Evolutionary conservation across 176 grass and related monocot genomes (phyloP).

Genomic region (Stipa capillata): DNA sequence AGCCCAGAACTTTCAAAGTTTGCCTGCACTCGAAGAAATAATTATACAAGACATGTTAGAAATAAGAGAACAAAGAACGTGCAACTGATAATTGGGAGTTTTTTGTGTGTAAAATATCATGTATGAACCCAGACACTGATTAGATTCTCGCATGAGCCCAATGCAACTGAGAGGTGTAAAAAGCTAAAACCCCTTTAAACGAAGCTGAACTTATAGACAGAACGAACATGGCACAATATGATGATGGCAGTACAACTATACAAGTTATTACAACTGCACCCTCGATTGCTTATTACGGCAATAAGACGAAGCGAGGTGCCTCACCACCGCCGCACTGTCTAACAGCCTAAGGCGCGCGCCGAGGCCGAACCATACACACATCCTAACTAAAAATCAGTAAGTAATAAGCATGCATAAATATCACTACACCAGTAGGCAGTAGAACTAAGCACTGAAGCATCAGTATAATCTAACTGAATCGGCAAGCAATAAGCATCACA

Average conservation of each 20-base stretch:
- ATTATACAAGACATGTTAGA: background rate
- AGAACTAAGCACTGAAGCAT: background rate
- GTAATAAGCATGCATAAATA: background rate
- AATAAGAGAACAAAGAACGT: constrained; percentile 9
- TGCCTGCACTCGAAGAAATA: constrained; percentile 44
- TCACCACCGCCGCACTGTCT: background rate
- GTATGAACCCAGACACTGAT: background rate
- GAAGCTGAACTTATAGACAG: too few species aligned
- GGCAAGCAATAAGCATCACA: background rate
- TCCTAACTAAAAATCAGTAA: background rate
- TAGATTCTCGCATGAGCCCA: background rate
- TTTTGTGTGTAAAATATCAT: background rate
- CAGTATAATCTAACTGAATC: background rate
- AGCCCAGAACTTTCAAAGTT: constrained; percentile 64
- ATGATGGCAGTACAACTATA: background rate
- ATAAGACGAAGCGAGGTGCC: too few species aligned
- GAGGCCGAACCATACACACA: background rate
- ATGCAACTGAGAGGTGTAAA: background rate
- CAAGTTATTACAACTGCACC: background rate
- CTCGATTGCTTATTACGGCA: background rate
- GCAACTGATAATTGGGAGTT: background rate
- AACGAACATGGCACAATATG: too few species aligned
- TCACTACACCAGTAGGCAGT: background rate
- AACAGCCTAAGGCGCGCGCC: background rate
- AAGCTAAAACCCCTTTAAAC: background rate